phyloP scores from a whole-genome alignment of 164 flowering plant genomes.

The Chimonanthus praecox region DNA sequence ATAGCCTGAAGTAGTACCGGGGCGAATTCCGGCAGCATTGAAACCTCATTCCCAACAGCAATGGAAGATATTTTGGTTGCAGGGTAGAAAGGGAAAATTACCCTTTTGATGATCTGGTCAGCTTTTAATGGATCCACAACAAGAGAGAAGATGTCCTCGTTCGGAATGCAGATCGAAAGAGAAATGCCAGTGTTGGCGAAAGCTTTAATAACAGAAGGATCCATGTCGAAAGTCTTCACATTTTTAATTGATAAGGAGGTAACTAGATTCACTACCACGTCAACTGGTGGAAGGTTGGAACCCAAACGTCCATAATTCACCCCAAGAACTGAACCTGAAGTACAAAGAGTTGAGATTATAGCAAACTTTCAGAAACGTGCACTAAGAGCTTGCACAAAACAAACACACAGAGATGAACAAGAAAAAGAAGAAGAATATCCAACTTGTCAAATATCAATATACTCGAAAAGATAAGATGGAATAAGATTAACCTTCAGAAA shows the following conservation, averaged over 20 bases:
- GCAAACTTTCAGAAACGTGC: not conserved
- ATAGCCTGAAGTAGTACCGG: conserved; percentile 1
- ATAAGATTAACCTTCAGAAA: not conserved
- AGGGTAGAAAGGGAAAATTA: not conserved
- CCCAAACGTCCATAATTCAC: conserved; percentile 9
- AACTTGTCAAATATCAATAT: not conserved
- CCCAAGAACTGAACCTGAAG: not conserved
- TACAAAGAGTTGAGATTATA: not conserved
- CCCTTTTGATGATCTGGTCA: not conserved
- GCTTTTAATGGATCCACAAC: conserved; percentile 3
- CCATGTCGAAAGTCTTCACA: conserved; percentile 11
- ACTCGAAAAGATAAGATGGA: too few relatives aligned
- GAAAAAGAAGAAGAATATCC: not conserved
- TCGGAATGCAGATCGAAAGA: conserved; percentile 4
- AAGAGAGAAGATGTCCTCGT: conserved; percentile 5
- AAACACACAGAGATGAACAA: not conserved
- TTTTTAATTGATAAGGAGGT: not conserved
- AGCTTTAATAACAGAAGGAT: not conserved
- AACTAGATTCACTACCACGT: conserved; percentile 1
- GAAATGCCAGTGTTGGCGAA: conserved; percentile 5
- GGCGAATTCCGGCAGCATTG: conserved; percentile 8
- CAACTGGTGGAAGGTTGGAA: conserved; percentile 3
- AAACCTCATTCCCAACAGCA: conserved; percentile 9
- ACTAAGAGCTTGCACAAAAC: not conserved
- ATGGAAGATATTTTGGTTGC: conserved; percentile 2